Percentiles rank a stretch among this genome's conserved stretches.
Evolutionary conservation across 2,329 filamentous ascomycete genomes (phyloP).

Genomic region (Orbilia javanica): DNA sequence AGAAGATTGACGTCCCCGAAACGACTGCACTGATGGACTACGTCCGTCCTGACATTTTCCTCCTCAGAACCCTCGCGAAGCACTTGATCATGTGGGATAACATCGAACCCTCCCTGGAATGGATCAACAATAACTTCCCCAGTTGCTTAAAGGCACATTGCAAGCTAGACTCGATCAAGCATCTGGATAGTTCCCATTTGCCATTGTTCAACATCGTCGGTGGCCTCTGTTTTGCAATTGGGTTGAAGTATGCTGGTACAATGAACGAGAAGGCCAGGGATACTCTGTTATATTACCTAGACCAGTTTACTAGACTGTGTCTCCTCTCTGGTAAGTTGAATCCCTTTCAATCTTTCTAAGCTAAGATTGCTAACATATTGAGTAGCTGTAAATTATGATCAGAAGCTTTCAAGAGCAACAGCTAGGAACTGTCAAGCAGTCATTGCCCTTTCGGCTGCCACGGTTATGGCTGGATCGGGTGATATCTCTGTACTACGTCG

Average conservation of each 20-base stretch:
- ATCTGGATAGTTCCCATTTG: slow-evolving; percentile 83
- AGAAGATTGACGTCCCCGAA: slow-evolving; percentile 92
- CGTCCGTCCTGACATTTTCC: slow-evolving; percentile 89
- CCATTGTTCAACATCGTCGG: slow-evolving; percentile 93
- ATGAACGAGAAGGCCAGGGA: slow-evolving; percentile 79
- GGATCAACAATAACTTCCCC: slow-evolving; percentile 82
- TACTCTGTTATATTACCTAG: slow-evolving; percentile 83
- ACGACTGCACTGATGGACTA: slow-evolving; percentile 94
- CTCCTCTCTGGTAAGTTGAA: slow-evolving; percentile 67
- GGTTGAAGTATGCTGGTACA: slow-evolving; percentile 80
- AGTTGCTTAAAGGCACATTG: slow-evolving; percentile 74
- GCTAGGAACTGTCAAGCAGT: slow-evolving; percentile 92
- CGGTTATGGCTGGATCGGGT: slow-evolving; percentile 95
- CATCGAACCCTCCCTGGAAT: slow-evolving; percentile 79
- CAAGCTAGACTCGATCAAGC: slow-evolving; percentile 72
- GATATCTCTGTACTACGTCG: slow-evolving; percentile 87
- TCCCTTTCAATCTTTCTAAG: neutral
- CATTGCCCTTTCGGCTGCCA: slow-evolving; percentile 82
- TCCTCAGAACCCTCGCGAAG: slow-evolving; percentile 87
- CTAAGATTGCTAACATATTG: slow-evolving; percentile 2
- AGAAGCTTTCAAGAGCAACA: slow-evolving; percentile 83
- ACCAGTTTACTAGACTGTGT: slow-evolving; percentile 84
- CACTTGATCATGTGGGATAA: slow-evolving; percentile 93
- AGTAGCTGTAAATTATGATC: slow-evolving; percentile 77
- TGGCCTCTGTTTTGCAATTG: slow-evolving; percentile 85